Base-by-base conservation (phyloP, 2,329 filamentous ascomycete genomes). In the Harringtonia aguacate region DNA sequence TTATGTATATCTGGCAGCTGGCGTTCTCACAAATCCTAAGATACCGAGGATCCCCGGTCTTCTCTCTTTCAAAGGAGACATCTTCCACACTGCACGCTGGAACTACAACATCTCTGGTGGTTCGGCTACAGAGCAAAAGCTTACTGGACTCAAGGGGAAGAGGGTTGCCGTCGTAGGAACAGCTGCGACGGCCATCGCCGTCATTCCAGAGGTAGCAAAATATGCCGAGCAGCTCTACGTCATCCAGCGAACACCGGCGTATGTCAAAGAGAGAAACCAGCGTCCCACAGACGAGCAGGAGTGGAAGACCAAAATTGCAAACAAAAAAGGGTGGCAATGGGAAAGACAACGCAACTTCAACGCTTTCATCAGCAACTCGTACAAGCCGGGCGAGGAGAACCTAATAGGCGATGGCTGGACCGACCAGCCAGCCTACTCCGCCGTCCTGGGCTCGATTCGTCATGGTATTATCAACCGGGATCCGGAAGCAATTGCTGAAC, bases 51-150 rank as follows among this genome's bases (percentile, higher is more conserved):
- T 38, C 44, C 67, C 69, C 12, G 77, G 77, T 12, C 66, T 79
- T 47, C 66, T 75, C 15, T 68, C 65, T 17, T 83, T 79, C 64
- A 66, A 75, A 39, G 79, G 79, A n/a, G 56, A 66, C 17, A 68
- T 79, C 15, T 68, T 76, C 50, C 77, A 81, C 55, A 72, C 73
- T 0, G 75, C 73, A 1, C 73, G 73, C 56, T 79, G 77, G 77
- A 64, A 75, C 10, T 61, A 69, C 8, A 5, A 15, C 13, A 21
- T 39, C n/a, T 31, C 46, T 9, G 65, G 69, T 0, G 68, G 68
- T 2, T 60, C 58, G 2, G 56, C 58, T 0, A 53, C 59, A 3
- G 57, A 67, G 20, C 60, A 67, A 2, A 56, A 59, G 4, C 58
- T 68, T 13, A 61, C 64, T 1, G 68, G 69, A 13, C 55, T 80